phyloP scores from a whole-genome alignment of 2,329 filamentous ascomycete species.

The Monilinia polystroma region DNA sequence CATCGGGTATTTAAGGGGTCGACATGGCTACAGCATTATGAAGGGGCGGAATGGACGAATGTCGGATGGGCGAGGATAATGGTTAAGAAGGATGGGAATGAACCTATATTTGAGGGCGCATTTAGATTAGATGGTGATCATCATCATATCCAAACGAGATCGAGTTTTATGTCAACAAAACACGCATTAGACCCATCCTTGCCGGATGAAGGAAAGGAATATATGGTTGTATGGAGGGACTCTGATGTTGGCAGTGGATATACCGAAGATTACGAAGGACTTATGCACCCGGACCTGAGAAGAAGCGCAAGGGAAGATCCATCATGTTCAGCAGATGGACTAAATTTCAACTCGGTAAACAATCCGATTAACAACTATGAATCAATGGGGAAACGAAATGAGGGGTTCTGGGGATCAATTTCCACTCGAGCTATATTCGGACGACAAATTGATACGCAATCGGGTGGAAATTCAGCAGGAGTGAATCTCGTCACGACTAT shows the following conservation, averaged over 20 bases:
- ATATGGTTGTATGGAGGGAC: conserved; percentile 89
- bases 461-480: conserved; percentile 72
- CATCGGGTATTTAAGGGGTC: conserved; percentile 85
- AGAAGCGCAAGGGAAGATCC: conserved; percentile 40
- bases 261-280: conserved; percentile 45
- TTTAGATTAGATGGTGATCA: conserved; percentile 79
- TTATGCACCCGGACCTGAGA: conserved; percentile 48
- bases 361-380: conserved; percentile 61
- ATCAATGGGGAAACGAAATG: conserved; percentile 47
- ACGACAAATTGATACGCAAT: conserved; percentile 68
- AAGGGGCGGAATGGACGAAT: conserved; percentile 67
- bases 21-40: conserved; percentile 65
- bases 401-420: conserved; percentile 57
- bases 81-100: conserved; percentile 70
- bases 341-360: conserved; percentile 75
- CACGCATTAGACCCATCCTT: conserved; percentile 66
- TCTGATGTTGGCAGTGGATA: conserved; percentile 65
- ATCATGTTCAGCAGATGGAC: conserved; percentile 70
- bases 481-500: conserved; percentile 78
- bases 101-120: conserved; percentile 85
- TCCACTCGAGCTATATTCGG: conserved; percentile 68
- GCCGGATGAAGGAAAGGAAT: conserved; percentile 58
- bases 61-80: conserved; percentile 86
- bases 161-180: conserved; percentile 71
- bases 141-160: conserved; percentile 79